Base-by-base conservation (phyloP, 805 yeast species). In the Wickerhamomyces ciferrii region DNA sequence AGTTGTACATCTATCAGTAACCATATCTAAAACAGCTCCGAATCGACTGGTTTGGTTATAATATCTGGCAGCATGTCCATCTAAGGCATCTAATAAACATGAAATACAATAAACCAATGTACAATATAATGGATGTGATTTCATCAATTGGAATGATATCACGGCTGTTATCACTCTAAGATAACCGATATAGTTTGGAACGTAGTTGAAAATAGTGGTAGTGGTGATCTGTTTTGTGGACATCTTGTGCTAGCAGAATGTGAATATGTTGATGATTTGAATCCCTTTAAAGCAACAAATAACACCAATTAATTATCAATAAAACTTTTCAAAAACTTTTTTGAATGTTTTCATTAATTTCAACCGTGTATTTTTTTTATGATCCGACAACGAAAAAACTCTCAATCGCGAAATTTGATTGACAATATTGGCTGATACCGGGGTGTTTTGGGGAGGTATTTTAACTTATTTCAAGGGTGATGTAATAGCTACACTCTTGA, bases 1-100 rank as follows among this genome's bases (percentile, higher is more conserved):
- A 0, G 99, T 94, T 14, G 99, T 91, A 63, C 97, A 94, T 61
- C 99, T 77, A 65, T 94, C 99, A 18, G 99, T 92, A 29, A 94
- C 97, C 99, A 94, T 94, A 67, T 94, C 99, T 56, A 94, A 76
- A 19, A 95, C 96, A 18, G 99, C 98, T 34, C 99, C 99, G 55
- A 89, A 88, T 54, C 80, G 78, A 29, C 97, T 87, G 15, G 96
- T 84, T 66, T 94, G 99, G 63, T 87, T 80, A 63, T 75, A 88
- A 58, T 76, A 77, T 52, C 99, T 77, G 5, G 99, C 99, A 47
- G 96, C 96, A 46, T 84, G 82, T 4, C 99, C 99, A 64, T 94
- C 99, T 48, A 90, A 79, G 0, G 99, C 99, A 67, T 94, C 99
- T 51, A 94, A 72, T 46, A 94, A 72, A 56, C 99, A 95, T 13